phyloP scores from a whole-genome alignment of 768 basidiomycete species.

The Tricholoma matsutake region DNA sequence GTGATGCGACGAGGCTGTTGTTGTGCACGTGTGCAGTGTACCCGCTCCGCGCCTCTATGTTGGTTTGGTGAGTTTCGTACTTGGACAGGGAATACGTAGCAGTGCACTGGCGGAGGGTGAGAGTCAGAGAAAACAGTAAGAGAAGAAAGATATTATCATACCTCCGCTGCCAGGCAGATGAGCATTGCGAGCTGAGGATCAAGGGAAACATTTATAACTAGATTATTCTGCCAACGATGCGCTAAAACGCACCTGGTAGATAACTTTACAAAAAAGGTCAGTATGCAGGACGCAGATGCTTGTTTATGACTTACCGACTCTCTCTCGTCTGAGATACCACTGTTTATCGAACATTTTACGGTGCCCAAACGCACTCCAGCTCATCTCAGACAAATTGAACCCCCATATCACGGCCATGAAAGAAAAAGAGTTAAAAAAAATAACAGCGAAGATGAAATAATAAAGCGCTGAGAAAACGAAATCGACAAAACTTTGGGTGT shows the following conservation, averaged over 20 bases:
- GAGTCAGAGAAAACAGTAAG: not conserved
- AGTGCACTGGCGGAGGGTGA: constrained; percentile 18
- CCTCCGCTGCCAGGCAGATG: constrained; percentile 31
- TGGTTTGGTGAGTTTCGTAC: constrained; percentile 27
- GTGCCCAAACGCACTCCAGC: constrained; percentile 28
- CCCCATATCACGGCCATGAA: constrained; percentile 30
- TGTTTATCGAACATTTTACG: constrained; percentile 28
- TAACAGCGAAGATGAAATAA: not conserved
- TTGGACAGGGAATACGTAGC: constrained; percentile 36
- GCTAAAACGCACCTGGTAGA: constrained; percentile 6
- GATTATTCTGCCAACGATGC: not conserved
- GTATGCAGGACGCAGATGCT: not conserved
- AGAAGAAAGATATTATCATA: constrained; percentile 3
- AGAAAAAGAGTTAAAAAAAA: not conserved
- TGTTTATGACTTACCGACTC: constrained; percentile 23
- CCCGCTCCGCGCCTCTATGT: constrained; percentile 21
- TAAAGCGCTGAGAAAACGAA: too few relatives aligned
- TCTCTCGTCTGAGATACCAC: constrained; percentile 31
- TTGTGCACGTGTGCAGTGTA: constrained; percentile 25
- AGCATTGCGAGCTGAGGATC: constrained; percentile 26
- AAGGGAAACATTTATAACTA: not conserved
- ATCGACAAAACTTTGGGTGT: too few relatives aligned
- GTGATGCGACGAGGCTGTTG: constrained; percentile 28
- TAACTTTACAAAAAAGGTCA: constrained; percentile 6
- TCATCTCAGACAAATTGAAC: constrained; percentile 34